phyloP scores from a whole-genome alignment of 768 basidiomycete genomes.

The Boletus rubescentipes region DNA sequence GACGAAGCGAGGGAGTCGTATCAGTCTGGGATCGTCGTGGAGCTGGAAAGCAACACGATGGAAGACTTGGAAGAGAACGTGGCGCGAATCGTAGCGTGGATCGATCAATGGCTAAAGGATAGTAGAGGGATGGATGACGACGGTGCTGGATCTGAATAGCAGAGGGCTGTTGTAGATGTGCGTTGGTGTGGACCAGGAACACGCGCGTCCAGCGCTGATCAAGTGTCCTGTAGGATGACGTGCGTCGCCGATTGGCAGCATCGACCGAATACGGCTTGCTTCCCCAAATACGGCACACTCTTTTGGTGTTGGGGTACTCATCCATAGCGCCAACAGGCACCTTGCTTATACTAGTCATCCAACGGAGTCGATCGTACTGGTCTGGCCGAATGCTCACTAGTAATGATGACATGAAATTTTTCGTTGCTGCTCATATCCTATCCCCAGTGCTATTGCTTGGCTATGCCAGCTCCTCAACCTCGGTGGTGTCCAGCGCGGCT shows the following conservation, averaged over 20 bases:
- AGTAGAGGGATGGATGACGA: not conserved
- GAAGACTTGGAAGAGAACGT: conserved; percentile 88
- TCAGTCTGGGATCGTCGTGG: conserved; percentile 81
- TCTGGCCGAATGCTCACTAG: not conserved
- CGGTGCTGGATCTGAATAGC: not conserved
- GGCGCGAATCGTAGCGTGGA: conserved; percentile 86
- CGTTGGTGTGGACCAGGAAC: not conserved
- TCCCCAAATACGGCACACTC: not conserved
- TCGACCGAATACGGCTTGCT: too few species aligned
- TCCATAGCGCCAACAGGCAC: too few species aligned
- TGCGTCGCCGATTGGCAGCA: too few species aligned
- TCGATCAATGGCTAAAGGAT: conserved; percentile 62
- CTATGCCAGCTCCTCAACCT: not conserved
- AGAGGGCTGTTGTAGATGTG: not conserved
- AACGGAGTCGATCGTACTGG: not conserved
- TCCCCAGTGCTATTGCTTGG: not conserved
- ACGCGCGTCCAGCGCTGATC: not conserved
- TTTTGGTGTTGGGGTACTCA: not conserved
- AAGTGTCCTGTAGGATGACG: too few species aligned
- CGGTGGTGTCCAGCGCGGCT: not conserved
- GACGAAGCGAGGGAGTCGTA: conserved; percentile 90
- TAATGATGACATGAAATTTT: not conserved
- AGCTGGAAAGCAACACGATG: conserved; percentile 71
- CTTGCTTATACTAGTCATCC: not conserved
- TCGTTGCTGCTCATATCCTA: not conserved